Evolutionary conservation across 805 yeast genomes (phyloP), one percentile per base, ranked within the genome.

Genomic region (Yarrowia sp.): DNA sequence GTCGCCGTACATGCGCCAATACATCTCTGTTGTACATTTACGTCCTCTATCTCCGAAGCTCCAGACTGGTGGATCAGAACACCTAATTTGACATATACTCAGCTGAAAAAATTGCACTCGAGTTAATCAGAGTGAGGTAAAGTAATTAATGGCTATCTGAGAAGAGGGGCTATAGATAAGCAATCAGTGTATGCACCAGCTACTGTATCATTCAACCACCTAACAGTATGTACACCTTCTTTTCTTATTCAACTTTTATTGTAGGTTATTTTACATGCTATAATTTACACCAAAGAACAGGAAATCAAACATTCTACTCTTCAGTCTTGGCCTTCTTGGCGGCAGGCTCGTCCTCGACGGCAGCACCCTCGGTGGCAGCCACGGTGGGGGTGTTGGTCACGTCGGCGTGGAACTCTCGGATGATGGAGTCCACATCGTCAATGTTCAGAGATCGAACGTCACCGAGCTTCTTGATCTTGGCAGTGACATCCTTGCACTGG

Each of bases 401-500:
- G 61, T 87, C 91, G 56, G 92, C 89, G 79, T 94, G 99, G 86
- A 78, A 94, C 72, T 93, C 97, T 80, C 92, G 91, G 77, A 94
- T 94, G 75, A 94, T 92, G 40, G 97, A 91, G 80, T 94, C 99
- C 68, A 95, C 98, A 80, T 94, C 99, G 78, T 95, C 98, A 76
- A 94, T 93, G 78, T 89, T 91, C 77, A 95, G 85, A 69, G 92
- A 95, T 80, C 98, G 87, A 69, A 95, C 91, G 78, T 94, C 99
- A 72, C 98, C 99, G 75, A 94, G 85, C 80, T 87, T 85, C 84
- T 94, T 94, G 80, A 94, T 93, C 83, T 93, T 93, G 74, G 85
- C 83, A 42, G 99, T 94, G 71, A 95, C 97, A 78, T 91, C 97
- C 85, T 95, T 95, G 81, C 91, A 83, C 84, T 94, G 98, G 73